Evolutionary conservation across 805 yeast genomes (phyloP), one percentile per base, ranked within the genome.

Genomic region (Nakazawaea ishiwadae): DNA sequence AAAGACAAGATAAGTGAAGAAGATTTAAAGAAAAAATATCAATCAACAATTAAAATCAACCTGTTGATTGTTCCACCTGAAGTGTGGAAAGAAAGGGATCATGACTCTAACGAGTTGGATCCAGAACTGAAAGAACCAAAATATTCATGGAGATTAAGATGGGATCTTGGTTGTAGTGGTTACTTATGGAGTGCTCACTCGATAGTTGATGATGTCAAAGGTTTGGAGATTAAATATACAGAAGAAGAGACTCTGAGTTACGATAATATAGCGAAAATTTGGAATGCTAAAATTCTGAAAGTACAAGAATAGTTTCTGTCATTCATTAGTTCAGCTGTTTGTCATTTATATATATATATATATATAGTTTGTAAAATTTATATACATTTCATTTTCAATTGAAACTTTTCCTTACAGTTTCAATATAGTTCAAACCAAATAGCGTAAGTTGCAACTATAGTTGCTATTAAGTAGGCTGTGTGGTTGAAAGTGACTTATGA

Each of bases 51-150:
- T 33, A 59, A 55, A 30, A 69, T 79, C 31, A 33, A 42, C 16
- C 35, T 27, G 37, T 8, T 42, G 12, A 36, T 79, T 15, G 66
- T 75, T n/a, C 82, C 83, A 21, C 82, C 82, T 5, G 82, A 77
- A 1, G 68, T 70, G 37, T 54, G 63, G 39, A 55, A 70, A 53
- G 10, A 23, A 11, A 28, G 44, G 16, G 44, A 40, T 30, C 15
- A 21, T 8, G 20, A 40, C 37, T 65, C 65, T 53, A 58, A 66
- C 52, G 49, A 55, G 32, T 53, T 62, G 32, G 50, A 59, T 51
- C 54, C 66, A 42, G 44, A 54, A 8, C 52, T 63, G 42, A 68
- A 62, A 16, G 82, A 77, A 51, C 81, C 82, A 20, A 51, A 63
- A 4, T 56, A 68, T 28, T 78, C 77, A 20, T 77, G 84, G 83